Percentiles rank a stretch among this genome's conserved stretches.
Conservation (phyloP, 2,329 filamentous ascomycete species). For the Alternaria arborescens region DNA sequence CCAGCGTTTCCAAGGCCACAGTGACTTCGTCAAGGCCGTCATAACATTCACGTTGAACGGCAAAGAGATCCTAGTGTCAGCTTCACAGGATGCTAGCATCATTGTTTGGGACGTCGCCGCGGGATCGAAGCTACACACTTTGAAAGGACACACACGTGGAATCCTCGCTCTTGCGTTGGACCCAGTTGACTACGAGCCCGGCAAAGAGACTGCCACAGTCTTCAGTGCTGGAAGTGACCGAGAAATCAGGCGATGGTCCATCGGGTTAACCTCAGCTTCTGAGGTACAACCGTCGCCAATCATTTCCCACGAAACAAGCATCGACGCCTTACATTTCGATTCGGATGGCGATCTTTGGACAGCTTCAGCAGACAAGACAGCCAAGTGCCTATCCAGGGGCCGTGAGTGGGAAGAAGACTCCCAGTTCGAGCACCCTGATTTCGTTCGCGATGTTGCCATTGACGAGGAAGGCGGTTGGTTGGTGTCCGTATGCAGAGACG, state of each 20-base stretch:
- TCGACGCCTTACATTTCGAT: constrained; percentile 83
- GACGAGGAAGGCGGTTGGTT: constrained; percentile 76
- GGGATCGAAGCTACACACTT: constrained; percentile 73
- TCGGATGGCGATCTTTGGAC: constrained; percentile 84
- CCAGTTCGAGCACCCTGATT: constrained; percentile 81
- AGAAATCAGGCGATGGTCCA: constrained; percentile 77
- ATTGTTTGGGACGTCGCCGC: constrained; percentile 81
- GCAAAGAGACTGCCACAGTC: constrained; percentile 60
- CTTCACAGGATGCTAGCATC: constrained; percentile 57
- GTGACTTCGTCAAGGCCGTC: constrained; percentile 90
- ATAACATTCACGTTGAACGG: constrained; percentile 68
- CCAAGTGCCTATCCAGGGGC: constrained; percentile 77
- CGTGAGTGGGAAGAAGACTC: constrained; percentile 77
- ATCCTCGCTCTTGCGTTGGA: constrained; percentile 83
- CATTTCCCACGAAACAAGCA: constrained; percentile 85
- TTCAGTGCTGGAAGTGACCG: constrained; percentile 74
- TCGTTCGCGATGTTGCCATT: constrained; percentile 83
- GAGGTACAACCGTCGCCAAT: constrained; percentile 62
- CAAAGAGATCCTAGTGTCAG: constrained; percentile 62
- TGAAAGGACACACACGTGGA: constrained; percentile 81
- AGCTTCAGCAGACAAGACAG: constrained; percentile 87
- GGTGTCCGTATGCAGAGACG: constrained; percentile 87
- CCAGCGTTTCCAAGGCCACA: constrained; percentile 76
- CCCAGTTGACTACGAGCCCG: constrained; percentile 53
- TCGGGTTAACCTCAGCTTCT: constrained; percentile 50